Conservation (phyloP, 257 asterid species). For the Henckelia pumila region DNA sequence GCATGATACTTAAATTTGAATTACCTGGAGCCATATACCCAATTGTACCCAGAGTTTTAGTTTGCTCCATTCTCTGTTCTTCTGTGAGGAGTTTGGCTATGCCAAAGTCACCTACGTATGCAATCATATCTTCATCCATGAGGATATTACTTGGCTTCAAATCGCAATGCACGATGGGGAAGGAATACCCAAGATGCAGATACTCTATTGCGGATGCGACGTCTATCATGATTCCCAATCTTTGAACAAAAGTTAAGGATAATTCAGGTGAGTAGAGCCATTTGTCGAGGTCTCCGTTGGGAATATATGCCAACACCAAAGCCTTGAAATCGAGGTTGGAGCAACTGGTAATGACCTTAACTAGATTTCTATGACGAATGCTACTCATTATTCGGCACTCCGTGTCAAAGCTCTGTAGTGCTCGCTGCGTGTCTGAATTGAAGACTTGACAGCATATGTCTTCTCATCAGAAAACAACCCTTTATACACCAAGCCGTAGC, state of each 20-base stretch:
- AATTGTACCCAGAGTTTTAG: constrained; percentile 1
- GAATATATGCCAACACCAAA: no score
- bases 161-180: no score
- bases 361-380: neutral
- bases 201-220: neutral
- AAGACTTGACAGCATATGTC: no score
- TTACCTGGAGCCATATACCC: constrained; percentile 19
- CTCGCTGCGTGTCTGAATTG: no score
- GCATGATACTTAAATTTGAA: no score
- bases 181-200: neutral
- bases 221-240: neutral
- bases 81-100: constrained; percentile 8
- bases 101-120: no score
- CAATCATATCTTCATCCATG: no score
- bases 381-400: neutral
- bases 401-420: neutral
- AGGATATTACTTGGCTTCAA: no score
- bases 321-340: neutral
- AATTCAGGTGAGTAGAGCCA: neutral
- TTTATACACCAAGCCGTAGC: no score
- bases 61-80: neutral
- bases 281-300: neutral
- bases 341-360: neutral
- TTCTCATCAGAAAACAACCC: no score
- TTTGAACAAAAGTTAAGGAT: neutral